A percentile compares a stretch with the other conserved stretches of the same genome.
phyloP scores from a whole-genome alignment of 2,329 filamentous ascomycete genomes.

The Colletotrichum sojae region DNA sequence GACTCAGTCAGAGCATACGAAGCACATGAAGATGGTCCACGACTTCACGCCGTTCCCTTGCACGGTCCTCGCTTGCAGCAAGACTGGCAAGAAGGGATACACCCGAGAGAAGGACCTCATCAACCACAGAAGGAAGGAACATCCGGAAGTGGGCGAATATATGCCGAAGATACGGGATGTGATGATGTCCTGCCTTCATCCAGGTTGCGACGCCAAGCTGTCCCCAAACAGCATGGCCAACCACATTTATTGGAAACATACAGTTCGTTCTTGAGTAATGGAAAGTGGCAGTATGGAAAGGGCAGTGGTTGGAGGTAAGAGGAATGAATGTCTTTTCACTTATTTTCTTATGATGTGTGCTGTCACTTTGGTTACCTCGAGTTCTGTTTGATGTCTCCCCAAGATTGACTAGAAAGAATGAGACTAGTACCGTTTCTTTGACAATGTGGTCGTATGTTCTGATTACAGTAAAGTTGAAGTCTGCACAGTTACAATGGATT shows the following conservation, averaged over 20 bases:
- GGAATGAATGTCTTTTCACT: no score
- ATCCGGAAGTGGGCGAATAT: slow-evolving; percentile 30
- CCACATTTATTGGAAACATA: not conserved
- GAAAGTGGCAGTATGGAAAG: no score
- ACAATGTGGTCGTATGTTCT: no score
- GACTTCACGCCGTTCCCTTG: slow-evolving; percentile 52
- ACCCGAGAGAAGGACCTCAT: slow-evolving; percentile 43
- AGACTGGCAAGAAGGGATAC: slow-evolving; percentile 45
- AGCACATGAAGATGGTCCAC: slow-evolving; percentile 54
- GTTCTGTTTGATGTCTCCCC: no score
- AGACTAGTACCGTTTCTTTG: no score
- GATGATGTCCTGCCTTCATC: not conserved
- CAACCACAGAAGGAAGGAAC: slow-evolving; percentile 45
- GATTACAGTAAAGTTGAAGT: no score
- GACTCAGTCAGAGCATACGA: slow-evolving; percentile 47
- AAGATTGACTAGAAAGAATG: no score
- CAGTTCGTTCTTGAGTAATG: not conserved
- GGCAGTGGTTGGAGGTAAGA: no score
- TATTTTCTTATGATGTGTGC: no score
- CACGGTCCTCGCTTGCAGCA: slow-evolving; percentile 47
- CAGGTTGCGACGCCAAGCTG: not conserved
- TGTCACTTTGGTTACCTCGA: no score
- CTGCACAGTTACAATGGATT: no score
- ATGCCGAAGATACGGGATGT: not conserved
- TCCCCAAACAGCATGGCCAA: not conserved